phyloP scores from a whole-genome alignment of 208 protist genomes.

The Acanthamoeba rhysodes region DNA sequence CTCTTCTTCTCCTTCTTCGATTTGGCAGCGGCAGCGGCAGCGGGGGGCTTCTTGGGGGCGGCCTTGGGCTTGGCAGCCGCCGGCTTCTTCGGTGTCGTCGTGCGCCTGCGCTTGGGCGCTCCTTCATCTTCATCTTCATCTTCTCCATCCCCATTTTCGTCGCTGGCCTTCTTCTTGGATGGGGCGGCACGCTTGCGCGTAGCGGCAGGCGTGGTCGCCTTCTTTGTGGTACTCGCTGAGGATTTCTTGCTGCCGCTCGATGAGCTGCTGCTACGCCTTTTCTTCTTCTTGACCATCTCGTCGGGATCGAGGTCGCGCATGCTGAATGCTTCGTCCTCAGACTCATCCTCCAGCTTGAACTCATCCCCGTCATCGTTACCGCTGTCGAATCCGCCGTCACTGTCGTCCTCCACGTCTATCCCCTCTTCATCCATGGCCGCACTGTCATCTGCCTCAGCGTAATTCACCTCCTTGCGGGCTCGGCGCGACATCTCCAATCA shows the following conservation, averaged over 20 bases:
- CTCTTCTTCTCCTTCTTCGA: no score
- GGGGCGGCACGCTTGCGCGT: background rate
- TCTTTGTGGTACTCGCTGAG: background rate
- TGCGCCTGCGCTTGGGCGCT: background rate
- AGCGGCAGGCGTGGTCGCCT: background rate
- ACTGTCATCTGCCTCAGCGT: background rate
- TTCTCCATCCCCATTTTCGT: constrained; percentile 2
- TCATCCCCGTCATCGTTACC: background rate
- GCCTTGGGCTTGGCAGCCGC: constrained; percentile 8
- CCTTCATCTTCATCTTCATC: background rate
- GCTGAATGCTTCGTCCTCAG: constrained; percentile 33
- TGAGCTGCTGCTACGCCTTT: background rate
- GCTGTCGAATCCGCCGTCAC: background rate
- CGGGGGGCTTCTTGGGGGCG: background rate
- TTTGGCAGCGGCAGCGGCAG: background rate
- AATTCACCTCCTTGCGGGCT: background rate
- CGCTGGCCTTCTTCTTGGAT: no score
- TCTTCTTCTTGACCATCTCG: constrained; percentile 50
- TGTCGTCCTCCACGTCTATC: background rate
- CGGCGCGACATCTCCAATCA: background rate
- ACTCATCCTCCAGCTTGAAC: constrained; percentile 2
- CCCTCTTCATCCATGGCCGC: background rate
- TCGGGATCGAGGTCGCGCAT: constrained; percentile 43
- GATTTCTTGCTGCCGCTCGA: background rate
- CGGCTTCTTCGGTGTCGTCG: background rate